Percentiles rank a stretch among this genome's conserved stretches.
Conservation (phyloP, 192 early-diverging fungal species). For the Funneliformis geosporum region DNA sequence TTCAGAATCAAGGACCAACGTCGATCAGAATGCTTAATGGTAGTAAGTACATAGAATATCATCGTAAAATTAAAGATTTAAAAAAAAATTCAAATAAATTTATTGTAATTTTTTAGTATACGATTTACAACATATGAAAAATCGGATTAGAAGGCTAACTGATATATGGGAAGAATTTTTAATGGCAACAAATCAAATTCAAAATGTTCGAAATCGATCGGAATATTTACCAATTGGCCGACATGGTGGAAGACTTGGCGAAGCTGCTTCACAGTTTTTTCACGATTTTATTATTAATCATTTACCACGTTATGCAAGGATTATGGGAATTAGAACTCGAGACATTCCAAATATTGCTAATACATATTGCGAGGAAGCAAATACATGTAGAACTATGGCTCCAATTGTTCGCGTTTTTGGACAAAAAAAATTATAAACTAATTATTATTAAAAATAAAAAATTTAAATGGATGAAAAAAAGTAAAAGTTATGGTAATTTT, state of each 20-base stretch:
- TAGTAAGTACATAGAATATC: background rate
- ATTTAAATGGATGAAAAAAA: too few species aligned
- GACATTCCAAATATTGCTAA: background rate
- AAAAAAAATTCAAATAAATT: background rate
- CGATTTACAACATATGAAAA: background rate
- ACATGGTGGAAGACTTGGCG: background rate
- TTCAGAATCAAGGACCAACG: background rate
- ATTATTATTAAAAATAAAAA: too few species aligned
- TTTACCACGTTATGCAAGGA: background rate
- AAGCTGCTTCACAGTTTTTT: background rate
- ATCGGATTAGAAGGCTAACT: background rate
- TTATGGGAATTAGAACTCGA: background rate
- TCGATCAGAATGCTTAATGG: background rate
- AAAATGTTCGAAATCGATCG: background rate
- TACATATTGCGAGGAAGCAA: background rate
- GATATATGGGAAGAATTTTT: background rate
- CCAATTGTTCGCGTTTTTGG: background rate
- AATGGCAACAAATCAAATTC: background rate
- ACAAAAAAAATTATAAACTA: background rate
- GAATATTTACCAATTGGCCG: background rate
- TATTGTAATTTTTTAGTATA: background rate
- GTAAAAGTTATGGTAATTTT: too few species aligned
- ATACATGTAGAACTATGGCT: background rate
- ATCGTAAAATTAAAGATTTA: background rate
- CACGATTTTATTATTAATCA: background rate